phyloP scores from a whole-genome alignment of 768 basidiomycete species.

The Postia placenta region DNA sequence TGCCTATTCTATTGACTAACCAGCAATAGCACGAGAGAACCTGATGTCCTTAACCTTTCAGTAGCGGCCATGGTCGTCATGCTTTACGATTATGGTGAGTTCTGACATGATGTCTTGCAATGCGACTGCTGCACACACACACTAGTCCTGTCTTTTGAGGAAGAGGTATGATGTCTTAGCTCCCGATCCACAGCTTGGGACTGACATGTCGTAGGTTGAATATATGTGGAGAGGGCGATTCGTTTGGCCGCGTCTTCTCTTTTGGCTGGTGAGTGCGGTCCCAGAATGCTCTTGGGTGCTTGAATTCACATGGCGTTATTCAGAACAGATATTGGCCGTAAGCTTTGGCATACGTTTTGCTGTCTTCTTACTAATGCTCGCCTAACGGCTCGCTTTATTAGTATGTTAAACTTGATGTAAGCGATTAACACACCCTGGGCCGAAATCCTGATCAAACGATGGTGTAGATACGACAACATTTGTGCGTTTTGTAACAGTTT shows the following conservation, averaged over 20 bases:
- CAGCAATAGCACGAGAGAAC: neutral
- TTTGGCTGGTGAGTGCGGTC: neutral
- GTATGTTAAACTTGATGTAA: neutral
- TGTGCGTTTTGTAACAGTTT: neutral
- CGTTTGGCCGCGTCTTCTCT: constrained; percentile 1
- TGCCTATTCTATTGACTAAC: neutral
- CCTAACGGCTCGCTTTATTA: too few relatives aligned
- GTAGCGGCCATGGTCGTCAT: neutral
- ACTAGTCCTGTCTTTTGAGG: neutral
- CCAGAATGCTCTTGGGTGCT: neutral
- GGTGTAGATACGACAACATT: neutral
- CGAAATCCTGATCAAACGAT: too few relatives aligned
- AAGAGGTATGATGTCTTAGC: neutral
- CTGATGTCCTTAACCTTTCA: too few relatives aligned
- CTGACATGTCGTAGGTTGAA: neutral
- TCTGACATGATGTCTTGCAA: neutral
- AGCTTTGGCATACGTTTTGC: too few relatives aligned
- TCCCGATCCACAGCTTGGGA: too few relatives aligned
- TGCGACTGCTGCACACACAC: neutral
- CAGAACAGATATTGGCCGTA: constrained; percentile 2
- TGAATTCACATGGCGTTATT: neutral
- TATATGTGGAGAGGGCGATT: constrained; percentile 1
- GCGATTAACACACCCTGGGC: too few relatives aligned
- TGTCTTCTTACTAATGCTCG: too few relatives aligned
- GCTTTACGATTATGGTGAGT: neutral